A percentile compares a stretch with the other conserved stretches of the same genome.
phyloP scores from a whole-genome alignment of 495 filamentous ascomycete genomes.

The Entonaema liquescens region DNA sequence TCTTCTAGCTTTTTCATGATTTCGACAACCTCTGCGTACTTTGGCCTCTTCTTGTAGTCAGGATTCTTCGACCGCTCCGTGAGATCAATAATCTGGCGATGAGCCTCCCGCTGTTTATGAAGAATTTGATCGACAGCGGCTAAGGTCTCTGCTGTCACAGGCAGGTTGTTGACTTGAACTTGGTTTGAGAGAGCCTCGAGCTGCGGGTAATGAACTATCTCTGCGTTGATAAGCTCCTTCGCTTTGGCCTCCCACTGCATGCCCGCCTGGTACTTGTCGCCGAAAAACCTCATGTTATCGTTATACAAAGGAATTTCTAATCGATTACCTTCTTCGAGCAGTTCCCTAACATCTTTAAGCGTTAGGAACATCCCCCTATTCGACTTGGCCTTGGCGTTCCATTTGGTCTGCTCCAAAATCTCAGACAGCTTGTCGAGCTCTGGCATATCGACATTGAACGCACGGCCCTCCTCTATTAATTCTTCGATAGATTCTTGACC shows the following conservation, averaged over 20 bases:
- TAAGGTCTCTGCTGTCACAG: slow-evolving; percentile 82
- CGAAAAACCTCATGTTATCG: slow-evolving; percentile 77
- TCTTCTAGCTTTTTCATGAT: slow-evolving; percentile 87
- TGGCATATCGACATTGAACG: slow-evolving; percentile 93
- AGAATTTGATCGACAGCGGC: slow-evolving; percentile 89
- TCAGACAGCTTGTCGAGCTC: slow-evolving; percentile 87
- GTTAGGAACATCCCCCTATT: slow-evolving; percentile 69
- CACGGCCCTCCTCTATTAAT: slow-evolving; percentile 83
- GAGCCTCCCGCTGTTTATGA: slow-evolving; percentile 94
- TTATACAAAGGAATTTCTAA: slow-evolving; percentile 80
- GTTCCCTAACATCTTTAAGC: slow-evolving; percentile 77
- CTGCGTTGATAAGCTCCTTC: slow-evolving; percentile 89
- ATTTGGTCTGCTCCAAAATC: slow-evolving; percentile 84
- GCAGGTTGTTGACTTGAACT: slow-evolving; percentile 74
- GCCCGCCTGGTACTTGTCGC: slow-evolving; percentile 76
- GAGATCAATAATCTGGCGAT: slow-evolving; percentile 81
- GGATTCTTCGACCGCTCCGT: slow-evolving; percentile 78
- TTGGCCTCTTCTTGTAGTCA: slow-evolving; percentile 81
- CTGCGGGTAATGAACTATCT: slow-evolving; percentile 90
- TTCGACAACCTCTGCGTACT: slow-evolving; percentile 89
- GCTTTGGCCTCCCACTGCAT: slow-evolving; percentile 93
- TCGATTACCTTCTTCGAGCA: slow-evolving; percentile 78
- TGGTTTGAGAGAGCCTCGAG: slow-evolving; percentile 87
- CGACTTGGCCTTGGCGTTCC: slow-evolving; percentile 80
- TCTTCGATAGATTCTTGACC: slow-evolving; percentile 82